These are phyloP conservation scores for Leucocoprinus birnbaumii DNA, from an alignment of 768 basidiomycete species.

Conservation along the genomic window DNA sequence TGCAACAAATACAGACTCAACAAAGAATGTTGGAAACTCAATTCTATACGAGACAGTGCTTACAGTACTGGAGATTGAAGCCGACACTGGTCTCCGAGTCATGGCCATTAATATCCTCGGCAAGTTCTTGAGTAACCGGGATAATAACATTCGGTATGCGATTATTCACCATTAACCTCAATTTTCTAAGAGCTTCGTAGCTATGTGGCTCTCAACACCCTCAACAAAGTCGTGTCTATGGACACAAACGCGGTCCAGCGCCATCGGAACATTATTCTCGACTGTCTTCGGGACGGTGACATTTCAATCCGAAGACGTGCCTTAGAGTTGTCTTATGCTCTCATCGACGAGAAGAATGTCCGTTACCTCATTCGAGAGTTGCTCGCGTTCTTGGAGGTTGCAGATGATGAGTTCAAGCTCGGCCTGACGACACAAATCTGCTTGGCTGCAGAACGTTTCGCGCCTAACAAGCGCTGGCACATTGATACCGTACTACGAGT, in stretches of 20 bases:
- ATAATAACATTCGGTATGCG: constrained; percentile 94
- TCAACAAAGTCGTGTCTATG: constrained; percentile 97
- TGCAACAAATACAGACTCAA: constrained; percentile 97
- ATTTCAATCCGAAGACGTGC: constrained; percentile 97
- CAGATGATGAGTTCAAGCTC: constrained; percentile 98
- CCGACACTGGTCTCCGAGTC: constrained; percentile 91
- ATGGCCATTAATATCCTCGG: constrained; percentile 99
- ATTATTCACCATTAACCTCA: neutral
- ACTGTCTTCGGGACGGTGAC: constrained; percentile 98
- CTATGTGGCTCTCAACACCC: constrained; percentile 95
- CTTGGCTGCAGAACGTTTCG: constrained; percentile 92
- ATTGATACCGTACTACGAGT: constrained; percentile 96
- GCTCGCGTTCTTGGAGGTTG: constrained; percentile 94
- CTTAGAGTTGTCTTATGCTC: constrained; percentile 93
- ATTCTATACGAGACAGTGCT: constrained; percentile 98
- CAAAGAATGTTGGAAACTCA: constrained; percentile 97
- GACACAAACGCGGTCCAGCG: constrained; percentile 98
- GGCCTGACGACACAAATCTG: constrained; percentile 98
- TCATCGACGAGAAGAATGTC: constrained; percentile 94
- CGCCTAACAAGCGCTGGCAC: constrained; percentile 98
- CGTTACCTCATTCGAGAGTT: constrained; percentile 90
- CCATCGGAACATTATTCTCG: constrained; percentile 97
- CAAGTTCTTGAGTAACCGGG: constrained; percentile 95
- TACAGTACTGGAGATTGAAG: constrained; percentile 95
- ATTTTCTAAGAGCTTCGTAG: constrained; percentile 36